phyloP scores from a whole-genome alignment of 2,329 filamentous ascomycete species.

The Ophiostoma tasmaniense region DNA sequence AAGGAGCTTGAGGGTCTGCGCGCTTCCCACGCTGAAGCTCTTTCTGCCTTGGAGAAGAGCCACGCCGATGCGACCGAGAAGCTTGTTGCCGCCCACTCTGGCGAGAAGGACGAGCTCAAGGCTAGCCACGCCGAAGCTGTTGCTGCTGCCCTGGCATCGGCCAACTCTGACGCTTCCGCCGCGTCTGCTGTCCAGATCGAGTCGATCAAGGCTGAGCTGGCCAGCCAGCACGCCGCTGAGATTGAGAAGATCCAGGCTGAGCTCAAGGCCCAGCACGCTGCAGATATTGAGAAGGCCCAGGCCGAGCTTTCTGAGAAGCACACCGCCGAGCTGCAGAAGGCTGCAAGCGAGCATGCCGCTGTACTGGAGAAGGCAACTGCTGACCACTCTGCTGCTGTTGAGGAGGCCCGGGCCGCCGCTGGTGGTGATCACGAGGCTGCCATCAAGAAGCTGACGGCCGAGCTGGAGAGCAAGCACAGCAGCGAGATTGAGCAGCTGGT shows the following conservation, averaged over 20 bases:
- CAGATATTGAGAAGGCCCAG: slow-evolving; percentile 38
- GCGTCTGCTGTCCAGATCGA: slow-evolving; percentile 27
- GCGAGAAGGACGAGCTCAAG: slow-evolving; percentile 32
- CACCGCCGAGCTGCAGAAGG: slow-evolving; percentile 22
- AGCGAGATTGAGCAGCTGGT: slow-evolving; percentile 41
- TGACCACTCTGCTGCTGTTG: slow-evolving; percentile 29
- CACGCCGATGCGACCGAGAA: slow-evolving; percentile 32
- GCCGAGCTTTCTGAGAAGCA: slow-evolving; percentile 25
- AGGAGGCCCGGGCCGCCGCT: slow-evolving; percentile 31
- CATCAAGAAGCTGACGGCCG: slow-evolving; percentile 35
- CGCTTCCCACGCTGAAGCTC: slow-evolving; percentile 34
- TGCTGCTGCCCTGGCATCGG: slow-evolving; percentile 21
- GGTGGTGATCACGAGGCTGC: slow-evolving; percentile 13
- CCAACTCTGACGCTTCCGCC: slow-evolving; percentile 23
- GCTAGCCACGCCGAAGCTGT: slow-evolving; percentile 29
- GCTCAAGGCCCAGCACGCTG: slow-evolving; percentile 30
- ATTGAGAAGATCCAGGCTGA: slow-evolving; percentile 36
- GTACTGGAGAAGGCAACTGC: slow-evolving; percentile 30
- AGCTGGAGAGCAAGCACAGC: slow-evolving; percentile 29
- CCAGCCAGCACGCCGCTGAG: slow-evolving; percentile 35
- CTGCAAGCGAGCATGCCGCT: slow-evolving; percentile 25
- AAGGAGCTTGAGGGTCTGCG: slow-evolving; percentile 31
- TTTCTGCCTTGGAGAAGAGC: slow-evolving; percentile 40
- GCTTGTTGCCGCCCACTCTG: slow-evolving; percentile 27
- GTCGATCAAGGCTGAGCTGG: slow-evolving; percentile 35